Percentiles rank a stretch among this genome's conserved stretches.
These are phyloP conservation scores for Sedum album DNA, from an alignment of 164 flowering plant species.

Conservation along the genomic window DNA sequence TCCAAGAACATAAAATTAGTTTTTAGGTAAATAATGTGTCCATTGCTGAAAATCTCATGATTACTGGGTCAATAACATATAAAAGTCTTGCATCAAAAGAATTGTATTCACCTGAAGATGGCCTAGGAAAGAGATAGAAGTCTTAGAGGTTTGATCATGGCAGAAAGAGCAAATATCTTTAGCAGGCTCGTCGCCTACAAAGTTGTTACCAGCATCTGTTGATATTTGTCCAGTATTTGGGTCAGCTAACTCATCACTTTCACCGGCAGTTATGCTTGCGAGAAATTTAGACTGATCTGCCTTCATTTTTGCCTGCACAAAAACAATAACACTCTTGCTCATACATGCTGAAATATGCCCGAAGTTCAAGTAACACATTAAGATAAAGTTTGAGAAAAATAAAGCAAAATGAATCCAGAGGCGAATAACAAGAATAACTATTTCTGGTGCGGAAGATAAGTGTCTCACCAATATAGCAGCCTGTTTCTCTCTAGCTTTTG, in stretches of 20 bases:
- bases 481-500: conserved; percentile 80
- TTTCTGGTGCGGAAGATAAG: conserved; percentile 1
- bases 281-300: conserved; percentile 83
- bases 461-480: conserved; percentile 80
- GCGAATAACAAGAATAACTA: not conserved
- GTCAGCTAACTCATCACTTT: conserved; percentile 28
- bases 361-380: not conserved
- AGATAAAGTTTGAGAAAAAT: not conserved
- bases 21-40: not conserved
- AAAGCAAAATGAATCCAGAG: not conserved
- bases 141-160: conserved; percentile 64
- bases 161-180: conserved; percentile 77
- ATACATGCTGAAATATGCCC: no score
- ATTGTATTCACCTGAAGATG: conserved; percentile 62
- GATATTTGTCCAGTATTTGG: conserved; percentile 26
- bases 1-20: conserved; percentile 10
- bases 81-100: not conserved
- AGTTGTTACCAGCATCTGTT: conserved; percentile 19
- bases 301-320: conserved; percentile 80
- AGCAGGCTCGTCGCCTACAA: conserved; percentile 23
- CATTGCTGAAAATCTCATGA: not conserved
- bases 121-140: conserved; percentile 61
- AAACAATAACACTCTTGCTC: not conserved
- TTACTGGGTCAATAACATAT: not conserved
- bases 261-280: conserved; percentile 42